Conservation (phyloP, 2,329 filamentous ascomycete species). For the Trichophyton equinum region DNA sequence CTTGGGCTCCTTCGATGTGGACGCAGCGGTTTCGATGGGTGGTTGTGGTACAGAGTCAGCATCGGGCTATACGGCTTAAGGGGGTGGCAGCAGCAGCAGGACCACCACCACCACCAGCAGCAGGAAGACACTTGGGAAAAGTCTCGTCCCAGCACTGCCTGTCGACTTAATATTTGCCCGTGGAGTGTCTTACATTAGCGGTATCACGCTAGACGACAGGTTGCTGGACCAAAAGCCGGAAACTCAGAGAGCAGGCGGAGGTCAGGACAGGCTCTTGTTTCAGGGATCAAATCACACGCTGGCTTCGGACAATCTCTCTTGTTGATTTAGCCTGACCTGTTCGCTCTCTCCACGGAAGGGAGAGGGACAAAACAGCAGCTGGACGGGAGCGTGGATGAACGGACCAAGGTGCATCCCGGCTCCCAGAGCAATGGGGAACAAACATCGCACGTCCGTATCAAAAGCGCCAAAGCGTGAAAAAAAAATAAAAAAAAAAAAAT, state of each 20-base stretch:
- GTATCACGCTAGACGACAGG: not conserved
- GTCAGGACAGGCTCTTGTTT: constrained; percentile 1
- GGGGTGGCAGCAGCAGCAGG: not conserved
- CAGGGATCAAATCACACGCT: not conserved
- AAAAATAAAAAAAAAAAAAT: not conserved
- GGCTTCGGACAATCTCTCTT: not conserved
- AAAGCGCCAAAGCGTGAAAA: constrained; percentile 1
- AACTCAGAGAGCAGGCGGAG: not conserved
- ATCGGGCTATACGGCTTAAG: not conserved
- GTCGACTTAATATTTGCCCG: not conserved
- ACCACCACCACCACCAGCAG: too few relatives aligned
- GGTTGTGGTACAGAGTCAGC: not conserved
- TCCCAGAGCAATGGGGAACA: constrained; percentile 1
- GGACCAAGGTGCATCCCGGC: constrained; percentile 2
- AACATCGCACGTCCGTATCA: not conserved
- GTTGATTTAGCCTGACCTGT: not conserved
- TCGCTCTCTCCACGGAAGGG: not conserved
- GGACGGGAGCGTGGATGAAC: not conserved
- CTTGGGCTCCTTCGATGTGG: not conserved
- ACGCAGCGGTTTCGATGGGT: not conserved
- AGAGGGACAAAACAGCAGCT: not conserved
- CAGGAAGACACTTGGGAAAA: not conserved
- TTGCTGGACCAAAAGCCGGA: not conserved
- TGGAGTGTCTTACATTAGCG: constrained; percentile 4
- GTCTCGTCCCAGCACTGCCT: not conserved